Base-by-base conservation (phyloP, 345 rosid genomes). In the Euphorbia lathyris region DNA sequence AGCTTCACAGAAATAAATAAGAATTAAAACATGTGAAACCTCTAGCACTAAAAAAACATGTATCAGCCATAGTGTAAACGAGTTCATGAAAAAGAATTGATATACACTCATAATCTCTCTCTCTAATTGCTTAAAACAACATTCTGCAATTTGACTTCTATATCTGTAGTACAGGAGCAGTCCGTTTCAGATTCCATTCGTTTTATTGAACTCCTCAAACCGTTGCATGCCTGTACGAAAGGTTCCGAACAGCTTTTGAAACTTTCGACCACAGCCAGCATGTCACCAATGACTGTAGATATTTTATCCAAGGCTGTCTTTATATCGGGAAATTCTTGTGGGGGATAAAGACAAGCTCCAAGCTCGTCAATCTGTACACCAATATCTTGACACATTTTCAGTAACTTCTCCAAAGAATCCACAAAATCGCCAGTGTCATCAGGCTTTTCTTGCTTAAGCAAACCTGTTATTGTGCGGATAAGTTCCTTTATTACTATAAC, bases 261-360 rank as follows among this genome's bases (percentile, higher is more conserved):
- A 57, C 78, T 30, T 36, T 77, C 78, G 22, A 89, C 83, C 75
- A 84, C 92, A 6, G 48, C 56, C 79, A 77, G 82, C 9, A 86
- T 27, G 73, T 77, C 84, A 45, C 57, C 60, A 5, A 77, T 68
- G 13, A 69, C 65, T 20, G 71, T 75, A 0, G 77, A 73, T 42
- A 94, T 75, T 62, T 82, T 79, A 74, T 72, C 82, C 58, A 75
- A 73, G 16, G 86, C 79, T 9, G 66, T 78, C 63, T 47, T 78
- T 79, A 90, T 88, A 14, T 80, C 83, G 13, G 72, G 56, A 25
- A 82, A 5, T 80, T 94, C 99, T 68, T 91, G 97, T 0, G 97
- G 97, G 0, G 99, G 97, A 72, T 94, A 91, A 63, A 94, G 88
- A 55, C 85, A 90, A 61, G 93, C 95, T 58, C 96, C 96, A 5